Conservation (phyloP, 2,329 filamentous ascomycete species). For the Lecanicillium sp. region DNA sequence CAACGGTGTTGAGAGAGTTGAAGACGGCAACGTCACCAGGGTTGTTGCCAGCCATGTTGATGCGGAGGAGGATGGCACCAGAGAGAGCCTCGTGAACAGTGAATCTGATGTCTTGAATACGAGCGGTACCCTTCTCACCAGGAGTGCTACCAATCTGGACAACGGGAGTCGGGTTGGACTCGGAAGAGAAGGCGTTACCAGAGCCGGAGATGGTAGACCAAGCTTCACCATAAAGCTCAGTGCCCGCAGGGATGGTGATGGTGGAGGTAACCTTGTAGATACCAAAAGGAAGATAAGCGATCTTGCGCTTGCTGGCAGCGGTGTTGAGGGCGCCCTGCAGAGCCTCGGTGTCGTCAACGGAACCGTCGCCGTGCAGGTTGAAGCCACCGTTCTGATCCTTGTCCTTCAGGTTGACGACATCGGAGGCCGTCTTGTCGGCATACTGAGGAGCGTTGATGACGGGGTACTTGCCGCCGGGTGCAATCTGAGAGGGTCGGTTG, state of each 20-base stretch:
- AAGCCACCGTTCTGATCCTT: constrained; percentile 10
- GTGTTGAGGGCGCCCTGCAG: constrained; percentile 51
- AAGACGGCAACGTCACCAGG: constrained; percentile 47
- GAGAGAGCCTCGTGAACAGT: constrained; percentile 40
- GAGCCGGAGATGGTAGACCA: constrained; percentile 10
- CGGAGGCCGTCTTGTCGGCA: constrained; percentile 25
- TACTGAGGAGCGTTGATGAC: constrained; percentile 35
- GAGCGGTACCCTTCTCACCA: constrained; percentile 42
- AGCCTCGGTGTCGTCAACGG: constrained; percentile 53
- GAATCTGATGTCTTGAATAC: constrained; percentile 48
- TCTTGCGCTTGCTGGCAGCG: constrained; percentile 40
- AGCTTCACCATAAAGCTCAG: constrained; percentile 12
- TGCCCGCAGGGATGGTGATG: constrained; percentile 38
- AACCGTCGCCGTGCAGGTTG: constrained; percentile 41
- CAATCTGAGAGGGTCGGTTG: constrained; percentile 29
- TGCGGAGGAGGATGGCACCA: constrained; percentile 36
- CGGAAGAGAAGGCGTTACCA: constrained; percentile 4
- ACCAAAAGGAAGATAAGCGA: constrained; percentile 53
- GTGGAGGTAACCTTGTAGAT: constrained; percentile 46
- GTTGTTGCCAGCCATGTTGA: constrained; percentile 41
- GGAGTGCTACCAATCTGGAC: constrained; percentile 17
- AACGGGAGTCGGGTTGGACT: constrained; percentile 10
- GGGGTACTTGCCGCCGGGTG: constrained; percentile 32
- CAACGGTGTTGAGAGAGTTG: constrained; percentile 40
- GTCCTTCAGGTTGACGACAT: constrained; percentile 29